Percentiles rank a stretch among this genome's conserved stretches.
phyloP scores from a whole-genome alignment of 75 land plant genomes.

The Sequoiadendron giganteum region DNA sequence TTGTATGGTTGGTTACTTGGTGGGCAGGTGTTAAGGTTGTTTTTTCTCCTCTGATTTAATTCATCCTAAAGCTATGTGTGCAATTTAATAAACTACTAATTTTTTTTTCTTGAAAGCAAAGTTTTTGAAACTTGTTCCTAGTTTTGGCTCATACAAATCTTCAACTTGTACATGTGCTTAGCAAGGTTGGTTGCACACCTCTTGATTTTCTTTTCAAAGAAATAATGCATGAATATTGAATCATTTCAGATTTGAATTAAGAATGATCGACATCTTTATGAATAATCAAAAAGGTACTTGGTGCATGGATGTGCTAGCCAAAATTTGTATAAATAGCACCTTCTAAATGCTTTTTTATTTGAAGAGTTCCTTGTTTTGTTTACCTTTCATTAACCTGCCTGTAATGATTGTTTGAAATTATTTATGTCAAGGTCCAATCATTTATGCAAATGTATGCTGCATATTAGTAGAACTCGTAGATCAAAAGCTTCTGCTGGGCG shows the following conservation, averaged over 20 bases:
- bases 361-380: background rate
- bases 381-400: background rate
- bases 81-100: background rate
- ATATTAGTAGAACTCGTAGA: background rate
- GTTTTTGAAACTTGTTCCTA: background rate
- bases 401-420: background rate
- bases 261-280: background rate
- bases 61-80: background rate
- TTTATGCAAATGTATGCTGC: background rate
- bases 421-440: background rate
- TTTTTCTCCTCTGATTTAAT: background rate
- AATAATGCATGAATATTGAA: background rate
- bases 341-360: background rate
- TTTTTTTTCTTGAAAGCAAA: background rate
- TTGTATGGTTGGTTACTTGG: conserved; percentile 59
- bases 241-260: background rate
- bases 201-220: background rate
- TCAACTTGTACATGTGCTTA: background rate
- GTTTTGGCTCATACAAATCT: background rate
- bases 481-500: no score
- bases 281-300: background rate
- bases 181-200: background rate
- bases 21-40: conserved; percentile 57
- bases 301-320: background rate
- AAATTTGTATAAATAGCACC: background rate